Percentiles rank a stretch among this genome's conserved stretches.
Evolutionary conservation across 805 yeast species (phyloP).

Genomic region (Tetrapisispora iriomotensis): DNA sequence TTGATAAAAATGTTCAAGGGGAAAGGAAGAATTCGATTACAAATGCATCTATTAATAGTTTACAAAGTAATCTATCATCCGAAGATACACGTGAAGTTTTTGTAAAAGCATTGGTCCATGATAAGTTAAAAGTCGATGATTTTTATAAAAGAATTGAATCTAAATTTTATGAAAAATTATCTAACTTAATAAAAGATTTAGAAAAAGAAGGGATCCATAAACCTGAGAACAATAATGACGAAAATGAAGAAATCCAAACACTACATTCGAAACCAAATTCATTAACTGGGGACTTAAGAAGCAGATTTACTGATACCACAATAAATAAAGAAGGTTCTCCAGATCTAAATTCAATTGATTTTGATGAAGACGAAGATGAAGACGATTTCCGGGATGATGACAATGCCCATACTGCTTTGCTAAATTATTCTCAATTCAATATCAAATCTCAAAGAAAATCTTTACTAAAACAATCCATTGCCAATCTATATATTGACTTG

Average conservation of each 20-base stretch:
- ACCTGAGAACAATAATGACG: not conserved
- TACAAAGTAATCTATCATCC: slow-evolving; percentile 5
- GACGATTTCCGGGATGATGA: slow-evolving; percentile 30
- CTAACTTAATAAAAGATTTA: slow-evolving; percentile 39
- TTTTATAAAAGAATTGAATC: slow-evolving; percentile 43
- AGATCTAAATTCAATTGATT: not conserved
- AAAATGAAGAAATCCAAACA: not conserved
- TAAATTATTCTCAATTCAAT: slow-evolving; percentile 41
- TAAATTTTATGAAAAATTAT: slow-evolving; percentile 37
- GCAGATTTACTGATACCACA: slow-evolving; percentile 2
- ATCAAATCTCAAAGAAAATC: slow-evolving; percentile 44
- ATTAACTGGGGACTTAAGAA: not conserved
- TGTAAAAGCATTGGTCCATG: slow-evolving; percentile 35
- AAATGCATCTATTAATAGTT: not conserved
- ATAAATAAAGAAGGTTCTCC: not conserved
- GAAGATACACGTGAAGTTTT: slow-evolving; percentile 36
- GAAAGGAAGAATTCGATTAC: not conserved
- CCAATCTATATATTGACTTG: slow-evolving; percentile 56
- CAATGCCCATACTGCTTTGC: slow-evolving; percentile 39
- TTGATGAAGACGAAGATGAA: slow-evolving; percentile 28
- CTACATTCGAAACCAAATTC: not conserved
- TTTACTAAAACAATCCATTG: slow-evolving; percentile 57
- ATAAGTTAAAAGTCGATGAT: slow-evolving; percentile 41
- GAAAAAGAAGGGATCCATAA: slow-evolving; percentile 26
- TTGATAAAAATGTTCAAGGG: slow-evolving; percentile 1